Conservation (phyloP, 768 basidiomycete species). For the Clitopilus hobsonii region DNA sequence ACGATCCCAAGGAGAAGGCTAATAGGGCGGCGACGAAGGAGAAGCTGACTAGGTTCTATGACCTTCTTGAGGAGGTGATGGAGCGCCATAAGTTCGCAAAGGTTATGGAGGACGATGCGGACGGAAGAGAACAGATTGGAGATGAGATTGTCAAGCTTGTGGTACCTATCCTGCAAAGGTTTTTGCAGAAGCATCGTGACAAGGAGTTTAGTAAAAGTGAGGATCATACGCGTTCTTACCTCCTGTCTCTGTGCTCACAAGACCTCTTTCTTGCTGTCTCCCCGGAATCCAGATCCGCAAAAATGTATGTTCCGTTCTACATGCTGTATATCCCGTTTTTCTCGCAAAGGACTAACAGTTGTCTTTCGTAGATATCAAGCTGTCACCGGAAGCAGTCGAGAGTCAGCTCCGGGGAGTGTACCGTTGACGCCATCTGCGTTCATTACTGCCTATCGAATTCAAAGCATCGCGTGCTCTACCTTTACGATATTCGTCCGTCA, state of each 20-base stretch:
- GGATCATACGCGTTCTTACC: constrained; percentile 14
- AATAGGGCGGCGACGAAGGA: constrained; percentile 69
- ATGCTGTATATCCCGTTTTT: neutral
- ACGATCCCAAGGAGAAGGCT: constrained; percentile 57
- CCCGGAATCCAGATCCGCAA: constrained; percentile 49
- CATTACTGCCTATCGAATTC: neutral
- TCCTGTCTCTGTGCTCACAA: neutral
- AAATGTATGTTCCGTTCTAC: constrained; percentile 48
- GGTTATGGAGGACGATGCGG: constrained; percentile 68
- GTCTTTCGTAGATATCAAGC: constrained; percentile 62
- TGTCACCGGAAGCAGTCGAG: constrained; percentile 72
- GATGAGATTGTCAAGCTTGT: constrained; percentile 79
- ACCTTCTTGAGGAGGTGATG: constrained; percentile 71
- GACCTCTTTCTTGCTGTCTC: constrained; percentile 1
- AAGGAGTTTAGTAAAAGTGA: constrained; percentile 85
- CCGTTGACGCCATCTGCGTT: constrained; percentile 17
- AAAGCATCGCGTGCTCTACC: neutral
- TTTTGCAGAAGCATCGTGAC: constrained; percentile 69
- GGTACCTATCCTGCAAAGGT: constrained; percentile 68
- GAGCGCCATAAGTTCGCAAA: constrained; percentile 69
- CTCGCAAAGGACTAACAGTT: constrained; percentile 7
- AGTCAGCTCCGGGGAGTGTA: constrained; percentile 63
- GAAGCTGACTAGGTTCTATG: constrained; percentile 79
- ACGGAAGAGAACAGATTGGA: constrained; percentile 50
- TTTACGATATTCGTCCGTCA: neutral